Percentiles rank a stretch among this genome's conserved stretches.
These are phyloP conservation scores for Oligophagozyma castellii DNA, from an alignment of 1,139 yeast genomes.

Conservation along the genomic window DNA sequence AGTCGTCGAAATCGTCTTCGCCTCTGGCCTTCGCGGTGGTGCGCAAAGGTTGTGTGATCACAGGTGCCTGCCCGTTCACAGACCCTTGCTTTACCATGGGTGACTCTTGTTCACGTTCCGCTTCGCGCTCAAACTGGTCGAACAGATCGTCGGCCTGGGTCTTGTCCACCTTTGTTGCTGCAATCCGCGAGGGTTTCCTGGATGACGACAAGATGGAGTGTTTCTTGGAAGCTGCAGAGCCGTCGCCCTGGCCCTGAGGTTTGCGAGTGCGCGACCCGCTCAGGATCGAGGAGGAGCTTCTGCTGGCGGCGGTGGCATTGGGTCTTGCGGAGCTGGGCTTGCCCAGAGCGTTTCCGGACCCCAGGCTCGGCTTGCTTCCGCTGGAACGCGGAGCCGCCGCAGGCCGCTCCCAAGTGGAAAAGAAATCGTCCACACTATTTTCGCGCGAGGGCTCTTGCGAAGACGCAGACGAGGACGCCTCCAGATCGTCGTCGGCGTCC, in stretches of 20 bases:
- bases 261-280: conserved; percentile 11
- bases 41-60: conserved; percentile 1
- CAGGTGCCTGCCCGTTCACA: conserved; percentile 2
- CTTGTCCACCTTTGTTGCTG: conserved; percentile 33
- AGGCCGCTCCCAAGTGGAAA: conserved; percentile 84
- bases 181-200: conserved; percentile 39
- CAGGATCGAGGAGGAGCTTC: conserved; percentile 12
- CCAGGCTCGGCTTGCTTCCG: conserved; percentile 19
- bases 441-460: conserved; percentile 28
- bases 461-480: conserved; percentile 23
- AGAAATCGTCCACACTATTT: conserved; percentile 66
- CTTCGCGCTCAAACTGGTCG: conserved; percentile 81
- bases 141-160: conserved; percentile 60
- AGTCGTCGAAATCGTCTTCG: conserved; percentile 6
- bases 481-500: conserved; percentile 33
- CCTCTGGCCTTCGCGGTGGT: conserved; percentile 5
- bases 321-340: conserved; percentile 14
- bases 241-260: conserved; percentile 9
- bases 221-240: conserved; percentile 14
- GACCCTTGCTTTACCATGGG: conserved; percentile 1
- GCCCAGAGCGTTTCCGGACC: conserved; percentile 7
- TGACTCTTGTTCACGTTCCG: conserved; percentile 48
- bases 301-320: conserved; percentile 10
- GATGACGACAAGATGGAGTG: conserved; percentile 24
- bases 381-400: conserved; percentile 21